A percentile compares a stretch with the other conserved stretches of the same genome.
phyloP scores from a whole-genome alignment of 1,284 basidiomycete genomes.

The Nidula niveotomentosa region DNA sequence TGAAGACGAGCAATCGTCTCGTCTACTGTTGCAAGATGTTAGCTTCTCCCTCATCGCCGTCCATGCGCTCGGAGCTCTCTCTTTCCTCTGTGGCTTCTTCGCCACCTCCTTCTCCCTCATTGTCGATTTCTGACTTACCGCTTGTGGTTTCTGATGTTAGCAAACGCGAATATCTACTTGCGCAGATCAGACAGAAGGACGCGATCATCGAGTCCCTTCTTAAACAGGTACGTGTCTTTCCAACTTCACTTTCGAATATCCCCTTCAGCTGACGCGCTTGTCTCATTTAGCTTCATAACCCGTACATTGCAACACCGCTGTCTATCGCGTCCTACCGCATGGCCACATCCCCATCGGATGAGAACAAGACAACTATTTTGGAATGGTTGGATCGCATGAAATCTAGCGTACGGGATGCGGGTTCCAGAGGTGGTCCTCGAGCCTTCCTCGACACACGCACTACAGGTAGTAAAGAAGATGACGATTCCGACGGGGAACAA shows the following conservation, averaged over 20 bases:
- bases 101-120: constrained; percentile 23
- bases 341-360: constrained; percentile 71
- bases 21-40: constrained; percentile 7
- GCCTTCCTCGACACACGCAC: constrained; percentile 45
- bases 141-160: constrained; percentile 41
- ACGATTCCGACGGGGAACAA: constrained; percentile 23
- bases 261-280: neutral
- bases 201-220: constrained; percentile 78
- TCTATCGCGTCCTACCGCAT: constrained; percentile 74
- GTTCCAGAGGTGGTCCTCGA: constrained; percentile 30
- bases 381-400: constrained; percentile 63
- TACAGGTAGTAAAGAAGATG: constrained; percentile 20
- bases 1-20: neutral
- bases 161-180: constrained; percentile 79
- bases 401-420: constrained; percentile 33
- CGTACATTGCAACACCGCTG: constrained; percentile 73
- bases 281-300: constrained; percentile 64
- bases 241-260: neutral
- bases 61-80: constrained; percentile 3
- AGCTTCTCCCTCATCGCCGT: constrained; percentile 14
- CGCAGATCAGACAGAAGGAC: constrained; percentile 82
- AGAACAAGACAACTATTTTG: constrained; percentile 64
- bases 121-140: constrained; percentile 30
- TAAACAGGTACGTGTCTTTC: constrained; percentile 56
- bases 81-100: constrained; percentile 14